These are phyloP conservation scores for Schizosaccharomyces osmophilus DNA, from an alignment of 805 yeast species.

Conservation along the genomic window DNA sequence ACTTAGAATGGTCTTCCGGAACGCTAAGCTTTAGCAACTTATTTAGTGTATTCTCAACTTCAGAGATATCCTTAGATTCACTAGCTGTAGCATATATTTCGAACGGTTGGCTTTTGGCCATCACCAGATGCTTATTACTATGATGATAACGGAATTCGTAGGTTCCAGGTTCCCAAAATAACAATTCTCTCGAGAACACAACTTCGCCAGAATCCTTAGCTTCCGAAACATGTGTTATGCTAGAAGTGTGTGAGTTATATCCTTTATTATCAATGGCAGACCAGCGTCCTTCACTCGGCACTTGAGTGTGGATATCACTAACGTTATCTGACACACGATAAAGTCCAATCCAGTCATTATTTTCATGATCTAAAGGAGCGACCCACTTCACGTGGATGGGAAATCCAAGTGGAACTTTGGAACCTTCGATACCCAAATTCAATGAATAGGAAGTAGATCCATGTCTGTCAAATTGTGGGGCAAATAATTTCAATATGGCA, in stretches of 20 bases:
- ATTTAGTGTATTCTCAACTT: neutral
- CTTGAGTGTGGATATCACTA: constrained; percentile 29
- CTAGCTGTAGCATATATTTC: constrained; percentile 18
- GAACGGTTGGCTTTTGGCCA: constrained; percentile 38
- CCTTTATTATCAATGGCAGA: constrained; percentile 19
- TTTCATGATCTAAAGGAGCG: constrained; percentile 25
- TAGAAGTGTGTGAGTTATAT: constrained; percentile 12
- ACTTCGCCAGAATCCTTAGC: constrained; percentile 20
- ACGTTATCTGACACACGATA: constrained; percentile 37
- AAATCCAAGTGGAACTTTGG: constrained; percentile 21
- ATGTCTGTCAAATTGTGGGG: neutral
- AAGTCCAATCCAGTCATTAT: constrained; percentile 53
- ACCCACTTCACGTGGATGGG: constrained; percentile 32
- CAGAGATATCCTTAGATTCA: neutral
- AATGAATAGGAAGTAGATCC: neutral
- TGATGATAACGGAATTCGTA: constrained; percentile 55
- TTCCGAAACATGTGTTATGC: constrained; percentile 6
- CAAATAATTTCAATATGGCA: neutral
- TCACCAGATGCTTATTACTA: constrained; percentile 44
- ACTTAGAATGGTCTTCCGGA: constrained; percentile 10
- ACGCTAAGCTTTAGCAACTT: neutral
- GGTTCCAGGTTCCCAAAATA: constrained; percentile 43
- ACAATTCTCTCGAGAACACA: constrained; percentile 23
- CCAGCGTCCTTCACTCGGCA: constrained; percentile 51
- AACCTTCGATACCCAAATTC: constrained; percentile 5